Base-by-base conservation (phyloP, 179 eudicot genomes). In the Beta corolliflora region DNA sequence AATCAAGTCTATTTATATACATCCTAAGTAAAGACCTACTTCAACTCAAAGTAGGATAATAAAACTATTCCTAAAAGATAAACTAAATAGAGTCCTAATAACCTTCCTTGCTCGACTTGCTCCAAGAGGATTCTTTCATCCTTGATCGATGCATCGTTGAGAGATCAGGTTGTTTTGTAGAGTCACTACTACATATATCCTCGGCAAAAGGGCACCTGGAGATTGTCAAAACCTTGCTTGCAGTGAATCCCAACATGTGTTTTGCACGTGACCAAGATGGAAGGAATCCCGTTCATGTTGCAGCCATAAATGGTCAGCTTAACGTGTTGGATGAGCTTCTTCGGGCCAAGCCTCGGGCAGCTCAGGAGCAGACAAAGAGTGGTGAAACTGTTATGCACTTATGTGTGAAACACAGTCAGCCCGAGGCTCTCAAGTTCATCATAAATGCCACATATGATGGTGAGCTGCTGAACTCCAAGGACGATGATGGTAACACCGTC, bases 141-240 rank as follows among this genome's bases (percentile, higher is more conserved):
- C 60, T 73, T 23, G 56, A 71, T 71, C 75, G 56, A 71, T 71
- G 75, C 36, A 71, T 18, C 9, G 19, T 71, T 25, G 36, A 46
- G 75, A 71, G 18, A 21, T 48, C 16, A 46, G 23, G 56, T 25
- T 0, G 7, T 12, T 64, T 54, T 46, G 25, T 19, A 9, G 3
- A 5, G 1, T 77, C 85, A 1, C 80, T 87, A 1, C 86, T 89
- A n/a, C 90, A 89, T 69, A 53, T 84, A 23, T 87, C 91, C 3
- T 71, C 88, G 0, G 61, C 78, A 6, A 78, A 75, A 55, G 91
- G 6, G 5, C 71, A 79, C 55, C 4, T 85, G 15, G 91, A 84
- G 3, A 71, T 87, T 2, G 88, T 82, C 9, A 68, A 45, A 16
- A 50, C 44, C 45, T 63, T 89, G 19, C 5, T 86, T 0, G 9